Base-by-base conservation (phyloP, 1,139 yeast genomes). In the Taiozyma sp. region DNA sequence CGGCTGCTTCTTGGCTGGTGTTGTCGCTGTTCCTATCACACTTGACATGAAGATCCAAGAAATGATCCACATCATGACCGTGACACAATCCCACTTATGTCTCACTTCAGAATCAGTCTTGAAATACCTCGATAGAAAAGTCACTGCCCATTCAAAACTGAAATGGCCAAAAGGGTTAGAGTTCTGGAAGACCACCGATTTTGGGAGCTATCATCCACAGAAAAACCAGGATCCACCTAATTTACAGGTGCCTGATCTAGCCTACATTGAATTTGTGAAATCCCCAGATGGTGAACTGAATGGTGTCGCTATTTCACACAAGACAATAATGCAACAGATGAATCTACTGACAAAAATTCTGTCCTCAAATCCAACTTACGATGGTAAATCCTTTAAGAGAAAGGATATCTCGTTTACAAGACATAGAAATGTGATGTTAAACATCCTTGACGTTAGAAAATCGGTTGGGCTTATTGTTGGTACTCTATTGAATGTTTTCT, bases 1-100 rank as follows among this genome's bases (percentile, higher is more conserved):
- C 64, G 99, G 97, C 3, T 91, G 98, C 64, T 89, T 93, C 61
- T 73, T 93, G 56, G 96, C 97, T 0, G 97, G 96, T 1, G 88
- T 89, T 41, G 91, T 95, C 1, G 98, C 98, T 0, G 95, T 95
- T 11, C 99, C 99, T 0, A 81, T 90, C 44, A 87, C 88, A 49
- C 85, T 90, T 48, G 86, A 86, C 49, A 75, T 80, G 14, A 76
- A 81, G 26, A 62, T 83, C 42, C 73, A 72, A 48, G 96, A 89
- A 58, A 82, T 88, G 48, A 74, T 83, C 22, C 84, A 81, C 53
- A 86, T 91, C 42, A 78, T 93, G 64, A 78, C 78, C 47, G 75
- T 80, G 46, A 88, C 98, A 0, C 88, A 85, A 54, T 77, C 95
- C 1, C 90, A 86, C 63, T 71, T 88, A 53, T 84, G 91, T 46